Conservation (phyloP, 106 monocot species). For the Gastrodia elata region DNA sequence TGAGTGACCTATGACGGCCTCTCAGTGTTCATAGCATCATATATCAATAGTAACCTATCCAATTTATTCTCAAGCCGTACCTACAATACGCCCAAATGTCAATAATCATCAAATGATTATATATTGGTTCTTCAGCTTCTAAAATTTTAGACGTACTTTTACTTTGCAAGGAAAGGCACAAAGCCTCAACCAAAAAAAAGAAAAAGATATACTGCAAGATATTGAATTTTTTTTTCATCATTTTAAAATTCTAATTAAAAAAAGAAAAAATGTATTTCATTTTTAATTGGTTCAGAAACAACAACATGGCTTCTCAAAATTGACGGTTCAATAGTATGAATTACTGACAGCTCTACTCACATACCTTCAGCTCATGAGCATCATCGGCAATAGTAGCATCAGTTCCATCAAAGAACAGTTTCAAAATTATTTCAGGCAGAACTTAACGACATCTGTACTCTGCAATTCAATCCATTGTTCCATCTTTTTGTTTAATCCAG, state of each 20-base stretch:
- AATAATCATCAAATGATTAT: not conserved
- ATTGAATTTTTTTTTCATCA: not conserved
- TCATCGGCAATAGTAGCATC: slow-evolving; percentile 55
- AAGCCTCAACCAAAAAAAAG: not conserved
- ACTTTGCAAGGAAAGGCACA: too few relatives aligned
- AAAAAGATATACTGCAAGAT: not conserved
- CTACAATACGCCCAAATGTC: slow-evolving; percentile 22
- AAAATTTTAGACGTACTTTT: too few relatives aligned
- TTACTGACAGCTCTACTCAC: not conserved
- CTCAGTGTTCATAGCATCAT: slow-evolving; percentile 82
- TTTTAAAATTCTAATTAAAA: not conserved
- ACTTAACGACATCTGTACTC: slow-evolving; percentile 55
- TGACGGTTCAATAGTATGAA: not conserved
- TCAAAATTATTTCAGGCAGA: slow-evolving; percentile 85
- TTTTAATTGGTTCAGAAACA: not conserved
- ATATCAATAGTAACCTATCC: slow-evolving; percentile 72
- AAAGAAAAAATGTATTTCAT: not conserved
- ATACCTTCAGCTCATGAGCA: slow-evolving; percentile 96
- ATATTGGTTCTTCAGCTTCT: not conserved
- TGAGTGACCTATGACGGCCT: slow-evolving; percentile 55
- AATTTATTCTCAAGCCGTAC: slow-evolving; percentile 90
- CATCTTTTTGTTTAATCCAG: slow-evolving; percentile 59
- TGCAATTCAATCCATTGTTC: slow-evolving; percentile 89
- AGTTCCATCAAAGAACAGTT: slow-evolving; percentile 77
- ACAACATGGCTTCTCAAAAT: not conserved